Evolutionary conservation across 169 alveolate species (phyloP).

Genomic region (Perkinsus marinus): DNA sequence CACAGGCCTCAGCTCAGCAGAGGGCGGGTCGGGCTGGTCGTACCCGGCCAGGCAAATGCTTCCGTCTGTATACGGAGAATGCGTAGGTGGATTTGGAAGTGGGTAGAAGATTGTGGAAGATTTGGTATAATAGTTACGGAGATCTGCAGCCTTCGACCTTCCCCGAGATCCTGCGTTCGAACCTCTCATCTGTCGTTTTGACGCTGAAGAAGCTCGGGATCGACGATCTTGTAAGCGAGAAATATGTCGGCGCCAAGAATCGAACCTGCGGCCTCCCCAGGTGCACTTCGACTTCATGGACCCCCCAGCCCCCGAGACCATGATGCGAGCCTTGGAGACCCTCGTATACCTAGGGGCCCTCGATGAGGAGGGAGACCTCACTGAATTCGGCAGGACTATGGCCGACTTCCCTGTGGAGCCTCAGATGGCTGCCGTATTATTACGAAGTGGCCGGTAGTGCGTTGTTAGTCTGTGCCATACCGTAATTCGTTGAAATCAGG

Average conservation of each 20-base stretch:
- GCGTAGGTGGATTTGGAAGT: conserved; percentile 37
- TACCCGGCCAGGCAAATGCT: conserved; percentile 97
- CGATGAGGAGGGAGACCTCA: conserved; percentile 96
- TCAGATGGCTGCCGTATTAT: conserved; percentile 80
- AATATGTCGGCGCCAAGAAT: too few species aligned
- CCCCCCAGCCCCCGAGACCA: conserved; percentile 98
- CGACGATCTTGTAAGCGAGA: conserved; percentile 62
- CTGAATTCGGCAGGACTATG: conserved; percentile 86
- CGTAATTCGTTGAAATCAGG: too few species aligned
- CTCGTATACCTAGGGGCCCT: conserved; percentile 88
- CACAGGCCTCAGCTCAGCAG: conserved; percentile 94
- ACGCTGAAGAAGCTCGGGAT: conserved; percentile 88
- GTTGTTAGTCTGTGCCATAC: too few species aligned
- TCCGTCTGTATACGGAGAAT: conserved; percentile 87
- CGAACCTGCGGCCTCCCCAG: too few species aligned
- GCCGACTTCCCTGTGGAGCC: conserved; percentile 98
- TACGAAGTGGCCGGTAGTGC: conserved; percentile 10
- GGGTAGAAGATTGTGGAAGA: too few species aligned
- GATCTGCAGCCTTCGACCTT: too few species aligned
- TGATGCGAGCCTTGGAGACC: conserved; percentile 90
- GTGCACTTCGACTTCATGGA: conserved; percentile 98
- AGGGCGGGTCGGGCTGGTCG: conserved; percentile 98
- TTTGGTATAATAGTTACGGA: too few species aligned
- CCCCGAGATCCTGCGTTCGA: conserved; percentile 92
- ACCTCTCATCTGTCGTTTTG: conserved; percentile 84